Evolutionary conservation across 1,284 basidiomycete species (phyloP).

Genomic region (Mycosarcoma mackinlayi): DNA sequence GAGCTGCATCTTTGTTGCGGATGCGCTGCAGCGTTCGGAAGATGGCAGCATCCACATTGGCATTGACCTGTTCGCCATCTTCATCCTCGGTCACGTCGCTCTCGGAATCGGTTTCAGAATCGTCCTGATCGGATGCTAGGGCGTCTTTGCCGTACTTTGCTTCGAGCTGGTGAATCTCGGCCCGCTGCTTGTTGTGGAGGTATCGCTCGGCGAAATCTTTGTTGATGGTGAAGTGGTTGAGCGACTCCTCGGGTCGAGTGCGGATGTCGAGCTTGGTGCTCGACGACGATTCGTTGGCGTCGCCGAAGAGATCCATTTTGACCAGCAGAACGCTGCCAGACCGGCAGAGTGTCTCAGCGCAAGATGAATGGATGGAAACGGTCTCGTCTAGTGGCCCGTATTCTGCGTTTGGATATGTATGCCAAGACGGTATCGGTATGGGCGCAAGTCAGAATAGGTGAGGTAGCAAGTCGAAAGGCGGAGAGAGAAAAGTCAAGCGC

Average conservation of each 20-base stretch:
- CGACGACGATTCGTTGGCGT: slow-evolving; percentile 4
- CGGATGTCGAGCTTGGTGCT: slow-evolving; percentile 38
- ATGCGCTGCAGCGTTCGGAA: slow-evolving; percentile 89
- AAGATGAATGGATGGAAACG: too few species aligned
- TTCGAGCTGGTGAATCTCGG: slow-evolving; percentile 60
- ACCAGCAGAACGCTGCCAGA: background rate
- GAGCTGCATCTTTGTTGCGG: slow-evolving; percentile 81
- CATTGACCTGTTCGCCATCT: slow-evolving; percentile 93
- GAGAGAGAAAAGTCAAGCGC: background rate
- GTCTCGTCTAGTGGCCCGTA: too few species aligned
- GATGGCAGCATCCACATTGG: slow-evolving; percentile 93
- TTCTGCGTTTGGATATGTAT: too few species aligned
- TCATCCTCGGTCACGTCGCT: slow-evolving; percentile 87
- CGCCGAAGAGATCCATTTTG: slow-evolving; percentile 43
- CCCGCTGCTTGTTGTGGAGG: slow-evolving; percentile 63
- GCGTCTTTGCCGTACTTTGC: slow-evolving; percentile 57
- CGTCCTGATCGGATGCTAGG: slow-evolving; percentile 33
- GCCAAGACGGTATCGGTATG: too few species aligned
- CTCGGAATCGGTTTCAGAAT: slow-evolving; percentile 43
- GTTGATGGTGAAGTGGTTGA: slow-evolving; percentile 60
- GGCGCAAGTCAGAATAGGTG: background rate
- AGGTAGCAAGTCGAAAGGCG: background rate
- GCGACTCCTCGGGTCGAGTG: slow-evolving; percentile 40
- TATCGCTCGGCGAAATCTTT: slow-evolving; percentile 64
- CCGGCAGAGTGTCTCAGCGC: too few species aligned